Conservation (phyloP, 2,329 filamentous ascomycete species). For the Cyanodermella asteris region DNA sequence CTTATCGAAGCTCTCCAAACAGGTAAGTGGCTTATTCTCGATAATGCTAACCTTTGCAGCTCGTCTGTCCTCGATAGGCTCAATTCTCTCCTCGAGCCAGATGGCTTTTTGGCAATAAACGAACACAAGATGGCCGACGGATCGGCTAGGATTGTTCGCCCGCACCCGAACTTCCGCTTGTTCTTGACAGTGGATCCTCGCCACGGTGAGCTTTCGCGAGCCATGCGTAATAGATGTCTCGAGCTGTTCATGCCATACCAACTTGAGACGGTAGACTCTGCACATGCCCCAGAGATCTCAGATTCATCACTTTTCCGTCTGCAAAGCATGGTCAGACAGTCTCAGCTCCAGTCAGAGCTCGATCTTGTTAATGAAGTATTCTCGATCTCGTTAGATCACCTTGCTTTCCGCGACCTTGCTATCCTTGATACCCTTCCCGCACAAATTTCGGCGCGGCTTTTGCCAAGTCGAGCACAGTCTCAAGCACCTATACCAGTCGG, state of each 20-base stretch:
- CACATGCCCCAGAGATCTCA: no score
- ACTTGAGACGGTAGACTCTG: no score
- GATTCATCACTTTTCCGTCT: no score
- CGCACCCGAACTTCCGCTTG: slow-evolving; percentile 72
- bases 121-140: slow-evolving; percentile 74
- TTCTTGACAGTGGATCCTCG: slow-evolving; percentile 86
- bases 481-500: no score
- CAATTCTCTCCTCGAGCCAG: slow-evolving; percentile 82
- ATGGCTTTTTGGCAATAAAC: slow-evolving; percentile 73
- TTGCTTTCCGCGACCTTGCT: slow-evolving; percentile 13
- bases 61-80: slow-evolving; percentile 83
- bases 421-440: no score
- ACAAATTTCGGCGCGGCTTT: no score
- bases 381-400: slow-evolving; percentile 14
- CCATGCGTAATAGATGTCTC: slow-evolving; percentile 86
- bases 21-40: slow-evolving; percentile 81
- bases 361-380: neutral
- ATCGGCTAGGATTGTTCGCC: slow-evolving; percentile 54
- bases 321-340: no score
- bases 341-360: neutral
- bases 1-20: slow-evolving; percentile 69
- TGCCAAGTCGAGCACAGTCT: no score
- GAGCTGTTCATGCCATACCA: slow-evolving; percentile 50
- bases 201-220: slow-evolving; percentile 80
- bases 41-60: slow-evolving; percentile 93